phyloP scores from a whole-genome alignment of 305 asterid species.

The Ruellia speciosa region DNA sequence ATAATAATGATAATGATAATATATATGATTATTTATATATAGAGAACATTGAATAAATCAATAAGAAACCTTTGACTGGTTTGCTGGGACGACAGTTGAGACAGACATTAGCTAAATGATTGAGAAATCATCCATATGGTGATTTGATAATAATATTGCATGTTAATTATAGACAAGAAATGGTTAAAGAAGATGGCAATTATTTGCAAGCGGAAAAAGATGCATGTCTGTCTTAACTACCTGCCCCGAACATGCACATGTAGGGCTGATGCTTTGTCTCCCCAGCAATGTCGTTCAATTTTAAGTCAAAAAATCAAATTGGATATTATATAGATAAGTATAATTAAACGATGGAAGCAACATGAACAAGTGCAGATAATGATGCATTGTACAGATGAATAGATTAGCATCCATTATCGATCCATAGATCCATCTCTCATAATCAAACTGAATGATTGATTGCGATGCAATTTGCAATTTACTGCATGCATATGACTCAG shows the following conservation, averaged over 20 bases:
- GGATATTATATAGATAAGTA: background rate
- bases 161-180: background rate
- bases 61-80: no score
- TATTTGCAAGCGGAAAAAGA: background rate
- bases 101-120: background rate
- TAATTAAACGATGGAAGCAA: no score
- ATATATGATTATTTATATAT: no score
- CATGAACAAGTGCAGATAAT: constrained; percentile 18
- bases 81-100: background rate
- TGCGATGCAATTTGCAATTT: no score
- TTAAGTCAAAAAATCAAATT: constrained; percentile 38
- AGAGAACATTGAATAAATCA: no score
- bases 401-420: constrained; percentile 23
- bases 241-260: constrained; percentile 72
- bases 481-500: no score
- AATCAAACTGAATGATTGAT: no score
- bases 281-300: constrained; percentile 53
- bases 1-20: no score
- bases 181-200: background rate
- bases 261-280: constrained; percentile 49
- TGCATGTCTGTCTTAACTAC: constrained; percentile 24
- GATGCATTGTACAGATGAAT: no score
- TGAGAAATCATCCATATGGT: no score
- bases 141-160: background rate
- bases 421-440: constrained; percentile 26